phyloP scores from a whole-genome alignment of 2,329 filamentous ascomycete species.

The Phoma herbarum region DNA sequence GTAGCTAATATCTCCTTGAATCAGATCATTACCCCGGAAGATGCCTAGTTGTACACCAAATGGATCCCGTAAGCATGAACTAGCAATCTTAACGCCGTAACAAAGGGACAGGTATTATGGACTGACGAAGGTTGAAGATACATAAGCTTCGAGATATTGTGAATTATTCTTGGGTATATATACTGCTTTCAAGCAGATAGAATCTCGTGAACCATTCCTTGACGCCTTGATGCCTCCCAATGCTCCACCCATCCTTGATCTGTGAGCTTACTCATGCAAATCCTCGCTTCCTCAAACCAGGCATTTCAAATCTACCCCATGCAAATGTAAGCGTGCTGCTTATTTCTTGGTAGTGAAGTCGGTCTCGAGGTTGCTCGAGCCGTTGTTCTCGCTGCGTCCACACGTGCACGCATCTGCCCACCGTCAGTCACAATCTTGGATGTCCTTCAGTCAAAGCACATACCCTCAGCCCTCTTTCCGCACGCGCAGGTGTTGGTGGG shows the following conservation, averaged over 20 bases:
- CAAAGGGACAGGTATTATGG: background rate
- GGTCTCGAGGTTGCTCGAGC: constrained; percentile 73
- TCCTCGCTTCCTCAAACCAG: background rate
- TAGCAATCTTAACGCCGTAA: background rate
- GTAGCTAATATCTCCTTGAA: background rate
- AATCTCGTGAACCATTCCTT: background rate
- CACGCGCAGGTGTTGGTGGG: constrained; percentile 77
- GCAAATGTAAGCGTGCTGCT: background rate
- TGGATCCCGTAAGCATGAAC: background rate
- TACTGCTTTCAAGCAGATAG: constrained; percentile 7
- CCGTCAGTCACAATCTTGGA: background rate
- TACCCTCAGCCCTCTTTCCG: constrained; percentile 76
- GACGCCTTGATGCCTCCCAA: constrained; percentile 33
- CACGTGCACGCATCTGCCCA: constrained; percentile 72
- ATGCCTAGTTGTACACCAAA: background rate
- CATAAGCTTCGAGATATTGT: background rate
- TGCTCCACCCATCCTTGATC: constrained; percentile 8
- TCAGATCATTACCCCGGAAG: background rate
- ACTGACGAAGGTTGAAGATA: background rate
- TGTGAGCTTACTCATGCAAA: background rate
- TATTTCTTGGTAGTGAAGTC: constrained; percentile 81
- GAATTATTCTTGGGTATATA: constrained; percentile 16
- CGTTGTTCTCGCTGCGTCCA: constrained; percentile 72
- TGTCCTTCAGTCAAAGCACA: constrained; percentile 35
- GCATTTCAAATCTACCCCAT: background rate